Evolutionary conservation across 306 rosid genomes (phyloP), one percentile per base, ranked within the genome.

Genomic region (Echinosophora koreensis): DNA sequence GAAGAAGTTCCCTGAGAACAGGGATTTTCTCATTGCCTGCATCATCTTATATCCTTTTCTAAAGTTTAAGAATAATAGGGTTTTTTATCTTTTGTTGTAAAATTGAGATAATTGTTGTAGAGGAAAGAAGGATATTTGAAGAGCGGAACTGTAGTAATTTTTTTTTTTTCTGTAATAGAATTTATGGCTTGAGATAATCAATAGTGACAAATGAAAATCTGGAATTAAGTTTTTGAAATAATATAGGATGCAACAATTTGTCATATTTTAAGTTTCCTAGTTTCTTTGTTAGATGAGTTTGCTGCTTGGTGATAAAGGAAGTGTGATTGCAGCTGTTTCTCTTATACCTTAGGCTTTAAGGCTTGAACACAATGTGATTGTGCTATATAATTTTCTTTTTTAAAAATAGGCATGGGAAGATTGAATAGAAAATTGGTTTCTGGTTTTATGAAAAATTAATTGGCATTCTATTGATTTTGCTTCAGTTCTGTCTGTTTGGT

Each of bases 1-100:
- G 80, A 96, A 92, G 85, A 92, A 91, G 84, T 96, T 92, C 69
- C 97, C 99, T 30, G 99, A 92, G 79, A 96, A 92, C 72, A 86
- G 84, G 51, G 88, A 96, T 61, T 96, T 96, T 57, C 92, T 96
- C 79, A 77, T 92, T 70, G 84, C 71, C 27, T 96, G 97, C 92
- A 91, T 92, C 81, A 80, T 77, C n/a, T 91, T 88, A 92, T 92
- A 96, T 96, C 99, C 99, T 88, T 73, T 71, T 11, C 51, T 3
- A 46, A 46, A 51, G 8, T 51, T 16, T 51, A 5, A 22, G 56
- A 51, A 15, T n/a, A 51, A n/a, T 5, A 5, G 56, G 66, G 7
- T 42, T 59, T 55, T 60, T 11, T 5, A 4, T 30, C 15, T 11
- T 2, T 18, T 34, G 59, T 66, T 28, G 41, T 6, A 10, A 58